Evolutionary conservation across 176 grass and related monocot genomes (phyloP).

Genomic region (Musa acuminata): DNA sequence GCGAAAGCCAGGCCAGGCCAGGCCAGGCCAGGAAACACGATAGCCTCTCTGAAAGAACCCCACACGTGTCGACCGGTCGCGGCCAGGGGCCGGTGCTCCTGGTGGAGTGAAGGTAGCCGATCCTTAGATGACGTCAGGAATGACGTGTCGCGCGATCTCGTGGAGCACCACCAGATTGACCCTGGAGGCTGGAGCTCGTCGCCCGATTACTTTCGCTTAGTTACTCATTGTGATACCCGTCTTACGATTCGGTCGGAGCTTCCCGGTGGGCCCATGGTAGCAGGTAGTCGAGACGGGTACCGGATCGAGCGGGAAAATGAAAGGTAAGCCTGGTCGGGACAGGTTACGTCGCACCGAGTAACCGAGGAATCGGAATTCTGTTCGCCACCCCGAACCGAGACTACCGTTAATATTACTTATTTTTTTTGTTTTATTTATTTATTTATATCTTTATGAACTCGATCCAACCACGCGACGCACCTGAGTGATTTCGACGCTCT

Average conservation of each 20-base stretch:
- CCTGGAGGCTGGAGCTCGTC: background rate
- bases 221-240: background rate
- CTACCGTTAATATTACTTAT: background rate
- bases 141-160: background rate
- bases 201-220: fast-evolving
- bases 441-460: background rate
- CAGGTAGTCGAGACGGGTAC: no score
- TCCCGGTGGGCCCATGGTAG: background rate
- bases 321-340: no score
- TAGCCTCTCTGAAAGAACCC: no score
- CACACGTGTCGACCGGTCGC: no score
- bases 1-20: no score
- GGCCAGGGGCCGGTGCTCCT: background rate
- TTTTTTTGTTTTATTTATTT: no score
- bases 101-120: background rate
- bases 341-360: no score
- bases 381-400: background rate
- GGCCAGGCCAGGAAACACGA: no score
- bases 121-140: background rate
- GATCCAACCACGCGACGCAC: background rate
- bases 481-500: background rate
- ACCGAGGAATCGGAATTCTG: background rate
- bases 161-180: background rate
- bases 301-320: no score
- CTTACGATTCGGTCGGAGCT: background rate